Conservation (phyloP, 176 grass and related monocot species). For the Zea mays region Zm-B73-REFERENCE-NAM-5.0 NC_050100.1:160517001-160517500, state of each 20-base stretch:
- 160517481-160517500: conserved; percentile 26
- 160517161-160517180: conserved; percentile 97
- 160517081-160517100: conserved; percentile 9
- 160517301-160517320: conserved; percentile 37
- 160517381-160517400: conserved; percentile 90
- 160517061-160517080: conserved; percentile 25
- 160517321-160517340: conserved; percentile 89
- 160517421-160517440: not conserved
- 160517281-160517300: conserved; percentile 25
- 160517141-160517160: conserved; percentile 95
- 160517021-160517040: conserved; percentile 88
- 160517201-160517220: conserved; percentile 94
- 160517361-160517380: conserved; percentile 88
- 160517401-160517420: conserved; percentile 17
- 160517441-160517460: conserved; percentile 3
- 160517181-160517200: conserved; percentile 96
- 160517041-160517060: conserved; percentile 95
- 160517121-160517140: conserved; percentile 89
- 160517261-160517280: conserved; percentile 24
- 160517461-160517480: not conserved
- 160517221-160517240: conserved; percentile 90
- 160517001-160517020: conserved; percentile 77
- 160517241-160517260: conserved; percentile 42
- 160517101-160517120: conserved; percentile 33
- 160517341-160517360: conserved; percentile 99